A percentile compares a stretch with the other conserved stretches of the same genome.
These are phyloP conservation scores for Clonostachys rosea DNA, from an alignment of 2,329 filamentous ascomycete genomes.

Conservation along the genomic window DNA sequence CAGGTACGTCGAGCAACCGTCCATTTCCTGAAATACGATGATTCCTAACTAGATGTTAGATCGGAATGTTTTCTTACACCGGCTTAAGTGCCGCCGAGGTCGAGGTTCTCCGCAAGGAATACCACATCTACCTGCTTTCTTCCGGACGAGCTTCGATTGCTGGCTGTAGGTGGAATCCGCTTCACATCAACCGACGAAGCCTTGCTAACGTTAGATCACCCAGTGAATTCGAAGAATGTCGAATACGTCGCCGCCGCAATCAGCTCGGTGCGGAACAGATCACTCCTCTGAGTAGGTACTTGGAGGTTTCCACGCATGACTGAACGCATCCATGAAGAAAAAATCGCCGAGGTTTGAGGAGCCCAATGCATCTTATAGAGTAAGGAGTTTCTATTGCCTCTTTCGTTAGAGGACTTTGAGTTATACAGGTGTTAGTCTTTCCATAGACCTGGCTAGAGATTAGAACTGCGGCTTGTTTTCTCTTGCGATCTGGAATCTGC, in stretches of 20 bases:
- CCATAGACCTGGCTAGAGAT: too few relatives aligned
- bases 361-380: too few relatives aligned
- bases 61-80: slow-evolving; percentile 34
- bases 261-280: too few relatives aligned
- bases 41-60: slow-evolving; percentile 90
- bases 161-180: slow-evolving; percentile 11
- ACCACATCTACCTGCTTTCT: slow-evolving; percentile 3
- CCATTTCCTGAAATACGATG: slow-evolving; percentile 75
- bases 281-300: too few relatives aligned
- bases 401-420: too few relatives aligned
- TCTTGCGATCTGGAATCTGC: too few relatives aligned
- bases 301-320: too few relatives aligned
- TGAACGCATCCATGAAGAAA: too few relatives aligned
- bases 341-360: too few relatives aligned
- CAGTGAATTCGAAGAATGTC: slow-evolving; percentile 88
- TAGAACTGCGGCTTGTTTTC: too few relatives aligned
- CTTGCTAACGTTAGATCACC: slow-evolving; percentile 93
- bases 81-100: slow-evolving; percentile 23
- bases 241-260: slow-evolving; percentile 70
- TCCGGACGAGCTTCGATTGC: slow-evolving; percentile 1
- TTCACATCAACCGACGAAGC: slow-evolving; percentile 78
- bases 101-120: neutral
- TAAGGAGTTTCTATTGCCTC: too few relatives aligned
- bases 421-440: too few relatives aligned
- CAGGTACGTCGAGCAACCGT: slow-evolving; percentile 66